Conservation (phyloP, 2,329 filamentous ascomycete species). For the Aureobasidium uvarum region DNA sequence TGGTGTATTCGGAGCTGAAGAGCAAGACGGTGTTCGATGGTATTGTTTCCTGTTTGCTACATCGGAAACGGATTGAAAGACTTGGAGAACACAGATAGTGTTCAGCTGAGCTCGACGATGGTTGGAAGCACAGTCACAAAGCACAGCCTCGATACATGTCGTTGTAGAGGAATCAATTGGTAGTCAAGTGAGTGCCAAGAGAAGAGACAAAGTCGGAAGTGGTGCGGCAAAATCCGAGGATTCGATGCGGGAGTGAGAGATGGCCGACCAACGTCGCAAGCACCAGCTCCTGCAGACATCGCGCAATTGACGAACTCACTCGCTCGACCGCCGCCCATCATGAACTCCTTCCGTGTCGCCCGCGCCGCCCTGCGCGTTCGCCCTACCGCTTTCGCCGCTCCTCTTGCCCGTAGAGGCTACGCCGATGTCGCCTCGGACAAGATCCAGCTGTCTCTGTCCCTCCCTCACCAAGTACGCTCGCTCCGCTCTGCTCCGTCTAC, state of each 20-base stretch:
- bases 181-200: conserved; percentile 12
- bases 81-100: not conserved
- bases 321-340: conserved; percentile 48
- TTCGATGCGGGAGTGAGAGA: conserved; percentile 22
- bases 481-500: conserved; percentile 5
- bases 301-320: conserved; percentile 25
- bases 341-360: conserved; percentile 94
- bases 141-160: not conserved
- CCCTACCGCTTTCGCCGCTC: conserved; percentile 69
- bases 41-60: not conserved
- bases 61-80: not conserved
- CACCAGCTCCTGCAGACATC: conserved; percentile 14
- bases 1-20: not conserved
- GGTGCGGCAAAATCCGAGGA: conserved; percentile 18
- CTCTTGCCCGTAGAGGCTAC: conserved; percentile 77
- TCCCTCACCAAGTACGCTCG: conserved; percentile 90
- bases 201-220: conserved; percentile 16
- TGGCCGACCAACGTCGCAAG: conserved; percentile 24
- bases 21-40: not conserved
- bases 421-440: conserved; percentile 58
- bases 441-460: conserved; percentile 96
- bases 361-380: conserved; percentile 83
- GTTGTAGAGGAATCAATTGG: not conserved
- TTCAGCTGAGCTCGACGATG: not conserved
- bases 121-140: not conserved